Base-by-base conservation (phyloP, 768 basidiomycete genomes). In the Boletus rubroflammeus region DNA sequence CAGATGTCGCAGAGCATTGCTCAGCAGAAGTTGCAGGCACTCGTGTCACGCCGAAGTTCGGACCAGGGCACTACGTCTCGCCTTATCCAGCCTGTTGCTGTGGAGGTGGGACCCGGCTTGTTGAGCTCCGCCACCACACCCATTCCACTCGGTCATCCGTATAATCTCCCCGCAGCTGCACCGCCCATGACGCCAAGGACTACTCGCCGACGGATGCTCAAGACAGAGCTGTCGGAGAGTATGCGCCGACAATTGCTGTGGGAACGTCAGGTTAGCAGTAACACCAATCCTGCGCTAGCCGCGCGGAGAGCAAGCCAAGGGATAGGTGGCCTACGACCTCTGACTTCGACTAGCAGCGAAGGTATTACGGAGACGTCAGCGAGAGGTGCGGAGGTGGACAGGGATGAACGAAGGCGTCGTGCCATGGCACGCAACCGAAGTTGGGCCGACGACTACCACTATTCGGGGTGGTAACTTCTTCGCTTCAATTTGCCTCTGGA, bases 191-290 rank as follows among this genome's bases (percentile, higher is more conserved):
- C 90, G 1, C 93, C 93, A 0, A 83, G 88, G 34, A 92, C 93
- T 40, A 93, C 91, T 3, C 80, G 93, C 3, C 77, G 90, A 47
- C 79, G 81, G 60, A 95, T 95, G 90, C 76, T 95, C 43, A 78
- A 84, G 51, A 87, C 85, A 5, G 93, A 96, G 70, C 75, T 96
- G 65, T 86, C 88, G 31, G 93, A 96, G 71, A 88, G 85, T 54
- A 72, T 96, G 57, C 77, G 93, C 21, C 76, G 87, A 43, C 89
- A 93, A 61, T 67, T 94, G 53, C 71, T 94, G 6, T 92, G 90
- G 90, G 89, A 86, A 60, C 78, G 87, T 14, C 84, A 87, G 58
- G 80, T 86, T 58, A 82, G 82, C 66, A 70, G 68, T 29, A 75
- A 75, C 56, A 75, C 73, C 15, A 81, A 80, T 54, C 69, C 78